Conservation (phyloP, 345 rosid species). For the Arabidopsis arenosa region DNA sequence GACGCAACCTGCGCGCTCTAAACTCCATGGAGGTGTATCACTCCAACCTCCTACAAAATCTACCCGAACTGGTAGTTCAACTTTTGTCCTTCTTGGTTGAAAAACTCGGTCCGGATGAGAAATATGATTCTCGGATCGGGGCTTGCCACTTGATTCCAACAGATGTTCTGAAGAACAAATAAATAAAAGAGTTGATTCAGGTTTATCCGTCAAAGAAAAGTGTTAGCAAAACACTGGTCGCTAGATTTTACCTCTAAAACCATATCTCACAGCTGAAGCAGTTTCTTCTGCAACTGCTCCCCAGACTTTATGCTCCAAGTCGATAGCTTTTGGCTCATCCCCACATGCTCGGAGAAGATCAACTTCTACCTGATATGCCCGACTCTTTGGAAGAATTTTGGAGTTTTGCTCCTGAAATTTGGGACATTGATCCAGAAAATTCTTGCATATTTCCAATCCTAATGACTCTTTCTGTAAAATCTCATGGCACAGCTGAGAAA, state of each 20-base stretch:
- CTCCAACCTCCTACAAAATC: constrained; percentile 99
- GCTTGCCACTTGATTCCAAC: constrained; percentile 51
- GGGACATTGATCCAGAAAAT: constrained; percentile 70
- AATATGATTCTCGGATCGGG: constrained; percentile 40
- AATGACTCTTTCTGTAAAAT: constrained; percentile 70
- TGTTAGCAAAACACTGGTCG: neutral
- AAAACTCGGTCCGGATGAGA: constrained; percentile 43
- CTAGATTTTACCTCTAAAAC: constrained; percentile 70
- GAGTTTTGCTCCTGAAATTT: constrained; percentile 79
- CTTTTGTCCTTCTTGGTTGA: constrained; percentile 58
- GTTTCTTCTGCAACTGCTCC: constrained; percentile 97
- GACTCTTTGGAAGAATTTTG: constrained; percentile 83
- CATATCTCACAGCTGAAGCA: constrained; percentile 91
- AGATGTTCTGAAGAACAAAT: constrained; percentile 60
- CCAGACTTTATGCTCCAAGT: constrained; percentile 80
- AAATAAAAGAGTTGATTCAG: constrained; percentile 36
- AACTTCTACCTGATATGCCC: constrained; percentile 89
- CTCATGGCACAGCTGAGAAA: constrained; percentile 83
- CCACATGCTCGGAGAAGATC: constrained; percentile 89
- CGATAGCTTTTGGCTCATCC: constrained; percentile 61
- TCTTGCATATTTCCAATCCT: constrained; percentile 73
- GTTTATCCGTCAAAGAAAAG: neutral
- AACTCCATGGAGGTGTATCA: constrained; percentile 98
- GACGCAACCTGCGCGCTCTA: constrained; percentile 96
- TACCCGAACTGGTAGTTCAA: constrained; percentile 90